Evolutionary conservation across 345 rosid species (phyloP).

Genomic region (Melaleuca quinquenervia): DNA sequence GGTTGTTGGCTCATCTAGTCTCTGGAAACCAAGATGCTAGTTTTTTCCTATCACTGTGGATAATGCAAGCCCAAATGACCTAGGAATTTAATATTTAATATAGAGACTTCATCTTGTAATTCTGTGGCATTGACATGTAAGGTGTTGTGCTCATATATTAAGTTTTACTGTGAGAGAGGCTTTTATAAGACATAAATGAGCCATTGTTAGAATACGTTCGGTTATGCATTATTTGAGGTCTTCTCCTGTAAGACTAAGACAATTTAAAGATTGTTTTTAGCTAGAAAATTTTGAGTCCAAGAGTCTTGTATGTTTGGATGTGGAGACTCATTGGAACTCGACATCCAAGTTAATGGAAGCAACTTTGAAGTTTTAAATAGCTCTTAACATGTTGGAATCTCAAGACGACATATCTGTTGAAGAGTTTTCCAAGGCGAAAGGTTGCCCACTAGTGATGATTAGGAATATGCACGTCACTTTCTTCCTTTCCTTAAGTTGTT

Average conservation of each 20-base stretch:
- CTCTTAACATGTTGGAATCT: background rate
- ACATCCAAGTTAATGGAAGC: background rate
- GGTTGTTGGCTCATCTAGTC: too few relatives aligned
- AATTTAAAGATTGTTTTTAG: background rate
- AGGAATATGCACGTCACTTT: background rate
- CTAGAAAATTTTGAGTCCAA: background rate
- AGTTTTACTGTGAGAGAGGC: background rate
- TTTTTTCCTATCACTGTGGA: background rate
- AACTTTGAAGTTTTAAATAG: background rate
- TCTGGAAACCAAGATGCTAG: too few relatives aligned
- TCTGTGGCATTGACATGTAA: background rate
- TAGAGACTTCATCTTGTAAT: background rate
- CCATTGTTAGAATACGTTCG: background rate
- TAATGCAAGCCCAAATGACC: slow-evolving; percentile 1
- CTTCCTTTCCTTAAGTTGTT: background rate
- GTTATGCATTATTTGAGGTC: background rate
- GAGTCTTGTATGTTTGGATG: background rate
- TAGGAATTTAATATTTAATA: background rate
- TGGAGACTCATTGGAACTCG: background rate
- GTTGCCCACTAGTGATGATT: background rate
- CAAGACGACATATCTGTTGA: background rate
- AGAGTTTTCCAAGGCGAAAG: background rate
- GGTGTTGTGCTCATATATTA: background rate
- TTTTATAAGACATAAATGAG: background rate
- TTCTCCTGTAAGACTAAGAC: background rate